Percentiles rank a stretch among this genome's conserved stretches.
phyloP scores from a whole-genome alignment of 306 rosid species.

The Cicer arietinum region DNA sequence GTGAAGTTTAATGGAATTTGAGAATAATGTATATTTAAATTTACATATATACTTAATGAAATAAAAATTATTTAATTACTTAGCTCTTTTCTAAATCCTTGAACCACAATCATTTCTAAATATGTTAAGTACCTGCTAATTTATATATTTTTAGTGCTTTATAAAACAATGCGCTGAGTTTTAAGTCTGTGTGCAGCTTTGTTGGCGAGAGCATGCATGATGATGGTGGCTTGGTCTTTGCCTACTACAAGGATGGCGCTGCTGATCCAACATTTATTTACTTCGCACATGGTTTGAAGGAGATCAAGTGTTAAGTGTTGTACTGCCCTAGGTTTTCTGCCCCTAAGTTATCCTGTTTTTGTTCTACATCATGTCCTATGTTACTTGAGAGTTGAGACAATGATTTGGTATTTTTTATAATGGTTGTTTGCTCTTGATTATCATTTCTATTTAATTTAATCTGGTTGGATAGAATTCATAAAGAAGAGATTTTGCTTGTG shows the following conservation, averaged over 20 bases:
- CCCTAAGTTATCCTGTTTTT: constrained; percentile 41
- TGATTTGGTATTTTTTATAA: constrained; percentile 32
- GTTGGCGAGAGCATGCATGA: constrained; percentile 92
- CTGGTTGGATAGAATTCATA: constrained; percentile 25
- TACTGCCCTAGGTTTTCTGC: constrained; percentile 38
- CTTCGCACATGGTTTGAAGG: constrained; percentile 72
- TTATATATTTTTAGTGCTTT: background rate
- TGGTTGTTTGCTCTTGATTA: constrained; percentile 10
- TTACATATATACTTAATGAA: too few species aligned
- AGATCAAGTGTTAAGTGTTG: constrained; percentile 66
- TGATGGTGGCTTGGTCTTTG: constrained; percentile 68
- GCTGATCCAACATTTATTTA: constrained; percentile 79
- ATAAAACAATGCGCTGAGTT: background rate
- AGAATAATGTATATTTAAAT: too few species aligned
- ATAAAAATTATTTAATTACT: background rate
- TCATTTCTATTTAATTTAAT: constrained; percentile 21
- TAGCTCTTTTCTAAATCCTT: background rate
- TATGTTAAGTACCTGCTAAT: background rate
- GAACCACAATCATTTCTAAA: background rate
- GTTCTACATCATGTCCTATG: constrained; percentile 17
- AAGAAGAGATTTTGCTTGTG: background rate
- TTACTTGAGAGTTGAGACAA: constrained; percentile 42
- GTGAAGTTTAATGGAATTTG: too few species aligned
- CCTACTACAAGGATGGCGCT: constrained; percentile 90
- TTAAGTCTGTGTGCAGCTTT: constrained; percentile 53